Evolutionary conservation across 495 filamentous ascomycete genomes (phyloP).

Genomic region (Emericellopsis terricola): DNA sequence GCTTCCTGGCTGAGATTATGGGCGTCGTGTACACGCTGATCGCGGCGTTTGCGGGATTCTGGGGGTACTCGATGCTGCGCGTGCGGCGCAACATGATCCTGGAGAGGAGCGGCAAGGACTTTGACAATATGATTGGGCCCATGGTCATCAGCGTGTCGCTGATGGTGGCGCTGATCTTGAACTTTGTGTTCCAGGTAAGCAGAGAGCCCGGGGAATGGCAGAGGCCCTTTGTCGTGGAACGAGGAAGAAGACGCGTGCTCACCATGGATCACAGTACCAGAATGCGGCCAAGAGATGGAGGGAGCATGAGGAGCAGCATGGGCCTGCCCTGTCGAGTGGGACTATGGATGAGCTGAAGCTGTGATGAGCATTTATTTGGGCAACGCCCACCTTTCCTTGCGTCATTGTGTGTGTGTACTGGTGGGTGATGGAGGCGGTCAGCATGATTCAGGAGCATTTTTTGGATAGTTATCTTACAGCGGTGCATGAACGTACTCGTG

Average conservation of each 20-base stretch:
- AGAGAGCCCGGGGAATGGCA: no score
- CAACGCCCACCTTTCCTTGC: no score
- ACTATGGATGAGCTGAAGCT: no score
- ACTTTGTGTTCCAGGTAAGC: constrained; percentile 67
- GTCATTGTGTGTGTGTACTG: no score
- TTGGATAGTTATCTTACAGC: no score
- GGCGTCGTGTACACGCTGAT: constrained; percentile 68
- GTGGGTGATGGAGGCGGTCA: no score
- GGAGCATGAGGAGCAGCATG: background rate
- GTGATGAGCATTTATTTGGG: no score
- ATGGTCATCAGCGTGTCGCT: constrained; percentile 67
- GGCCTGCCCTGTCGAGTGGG: no score
- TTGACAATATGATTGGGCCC: constrained; percentile 76
- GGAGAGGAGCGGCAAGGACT: constrained; percentile 71
- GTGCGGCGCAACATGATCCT: constrained; percentile 60
- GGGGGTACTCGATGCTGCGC: constrained; percentile 77
- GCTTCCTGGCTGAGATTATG: constrained; percentile 52
- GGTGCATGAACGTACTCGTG: no score
- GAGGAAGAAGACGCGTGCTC: background rate
- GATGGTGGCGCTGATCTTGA: constrained; percentile 59
- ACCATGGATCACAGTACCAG: background rate
- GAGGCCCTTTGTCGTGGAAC: background rate
- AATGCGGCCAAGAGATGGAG: background rate
- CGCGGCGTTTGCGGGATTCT: constrained; percentile 63
- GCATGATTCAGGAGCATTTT: no score